Conservation (phyloP, 345 rosid species). For the Populus nigra region DNA sequence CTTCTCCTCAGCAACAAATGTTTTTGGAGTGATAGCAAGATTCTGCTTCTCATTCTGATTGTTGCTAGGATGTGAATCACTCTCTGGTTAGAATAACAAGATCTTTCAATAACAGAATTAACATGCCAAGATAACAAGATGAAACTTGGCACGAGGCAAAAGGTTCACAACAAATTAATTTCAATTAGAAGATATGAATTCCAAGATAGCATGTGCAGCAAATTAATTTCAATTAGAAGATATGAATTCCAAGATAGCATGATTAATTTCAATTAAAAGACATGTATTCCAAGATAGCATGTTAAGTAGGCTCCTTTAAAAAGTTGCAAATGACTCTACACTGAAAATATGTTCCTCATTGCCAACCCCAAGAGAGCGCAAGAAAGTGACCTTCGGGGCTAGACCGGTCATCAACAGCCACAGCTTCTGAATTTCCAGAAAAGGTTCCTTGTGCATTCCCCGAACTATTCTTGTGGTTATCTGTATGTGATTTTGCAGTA, state of each 20-base stretch:
- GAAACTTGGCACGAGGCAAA: not conserved
- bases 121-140: not conserved
- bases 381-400: slow-evolving; percentile 47
- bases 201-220: not conserved
- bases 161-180: not conserved
- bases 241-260: too few relatives aligned
- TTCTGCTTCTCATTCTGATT: slow-evolving; percentile 48
- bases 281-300: not conserved
- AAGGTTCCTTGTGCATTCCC: slow-evolving; percentile 34
- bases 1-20: slow-evolving; percentile 60
- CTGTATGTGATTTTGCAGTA: slow-evolving; percentile 36
- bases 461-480: slow-evolving; percentile 32
- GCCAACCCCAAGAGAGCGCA: not conserved
- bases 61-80: slow-evolving; percentile 28
- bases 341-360: not conserved
- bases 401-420: slow-evolving; percentile 31
- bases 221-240: too few relatives aligned
- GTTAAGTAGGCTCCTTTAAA: not conserved
- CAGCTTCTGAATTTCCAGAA: slow-evolving; percentile 29
- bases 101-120: slow-evolving; percentile 2
- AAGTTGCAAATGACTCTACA: not conserved
- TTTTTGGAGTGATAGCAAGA: slow-evolving; percentile 42
- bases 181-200: not conserved
- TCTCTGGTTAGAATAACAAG: slow-evolving; percentile 38
- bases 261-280: too few relatives aligned